A percentile compares a stretch with the other conserved stretches of the same genome.
phyloP scores from a whole-genome alignment of 2,329 filamentous ascomycete species.

The Xylaria sp. region DNA sequence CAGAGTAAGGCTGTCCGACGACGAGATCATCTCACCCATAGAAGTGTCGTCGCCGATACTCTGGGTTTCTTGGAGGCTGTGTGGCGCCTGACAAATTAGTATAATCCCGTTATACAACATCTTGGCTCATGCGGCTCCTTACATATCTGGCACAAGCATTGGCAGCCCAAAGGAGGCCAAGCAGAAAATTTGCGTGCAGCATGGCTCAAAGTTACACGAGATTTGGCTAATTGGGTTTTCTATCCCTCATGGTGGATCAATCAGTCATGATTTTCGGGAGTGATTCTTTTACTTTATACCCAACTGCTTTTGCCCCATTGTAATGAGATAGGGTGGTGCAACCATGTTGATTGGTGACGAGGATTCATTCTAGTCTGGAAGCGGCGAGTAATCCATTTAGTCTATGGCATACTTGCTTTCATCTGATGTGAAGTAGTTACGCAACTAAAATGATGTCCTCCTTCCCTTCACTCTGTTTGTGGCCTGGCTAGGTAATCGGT shows the following conservation, averaged over 20 bases:
- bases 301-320: neutral
- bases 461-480: conserved; percentile 5
- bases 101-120: neutral
- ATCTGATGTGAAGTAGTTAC: neutral
- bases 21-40: neutral
- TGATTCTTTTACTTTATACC: conserved; percentile 21
- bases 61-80: neutral
- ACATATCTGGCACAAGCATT: conserved; percentile 17
- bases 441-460: conserved; percentile 2
- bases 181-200: conserved; percentile 7
- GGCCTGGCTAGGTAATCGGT: conserved; percentile 1
- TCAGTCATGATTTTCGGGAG: neutral
- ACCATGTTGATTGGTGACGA: neutral
- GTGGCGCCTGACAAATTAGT: conserved; percentile 8
- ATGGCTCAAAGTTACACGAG: conserved; percentile 11
- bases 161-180: conserved; percentile 17
- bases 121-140: neutral
- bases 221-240: neutral
- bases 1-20: neutral
- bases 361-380: no score
- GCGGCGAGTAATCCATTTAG: neutral
- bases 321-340: neutral
- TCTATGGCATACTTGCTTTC: neutral
- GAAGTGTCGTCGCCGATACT: neutral
- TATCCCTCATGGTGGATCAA: neutral